Conservation (phyloP, 2,329 filamentous ascomycete genomes). For the Fusarium pininemorale region DNA sequence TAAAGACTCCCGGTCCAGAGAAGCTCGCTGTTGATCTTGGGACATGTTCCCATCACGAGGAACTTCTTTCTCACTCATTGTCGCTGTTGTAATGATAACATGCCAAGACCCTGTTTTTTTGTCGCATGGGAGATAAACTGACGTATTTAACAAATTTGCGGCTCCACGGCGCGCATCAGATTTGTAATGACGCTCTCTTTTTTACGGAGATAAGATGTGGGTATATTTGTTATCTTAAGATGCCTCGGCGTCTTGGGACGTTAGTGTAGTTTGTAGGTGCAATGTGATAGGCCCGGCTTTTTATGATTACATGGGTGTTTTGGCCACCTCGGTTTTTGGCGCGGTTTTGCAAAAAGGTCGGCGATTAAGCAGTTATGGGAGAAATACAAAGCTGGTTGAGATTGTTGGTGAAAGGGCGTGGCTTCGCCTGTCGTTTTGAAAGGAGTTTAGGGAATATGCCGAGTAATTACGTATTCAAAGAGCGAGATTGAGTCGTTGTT, state of each 20-base stretch:
- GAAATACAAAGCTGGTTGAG: not conserved
- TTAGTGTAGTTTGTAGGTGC: not conserved
- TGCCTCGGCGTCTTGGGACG: slow-evolving; percentile 5
- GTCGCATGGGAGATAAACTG: not conserved
- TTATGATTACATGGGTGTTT: not conserved
- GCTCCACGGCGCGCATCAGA: slow-evolving; percentile 10
- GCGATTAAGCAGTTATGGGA: not conserved
- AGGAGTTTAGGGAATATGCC: not conserved
- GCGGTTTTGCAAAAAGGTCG: not conserved
- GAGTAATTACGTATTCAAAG: not conserved
- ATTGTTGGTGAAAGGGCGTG: not conserved
- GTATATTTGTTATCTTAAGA: not conserved
- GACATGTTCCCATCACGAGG: not conserved
- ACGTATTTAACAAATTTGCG: slow-evolving; percentile 6
- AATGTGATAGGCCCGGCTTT: not conserved
- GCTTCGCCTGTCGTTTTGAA: not conserved
- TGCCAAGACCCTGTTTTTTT: not conserved
- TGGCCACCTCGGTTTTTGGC: not conserved
- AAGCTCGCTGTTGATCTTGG: not conserved
- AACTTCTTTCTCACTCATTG: not conserved
- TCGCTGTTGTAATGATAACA: not conserved
- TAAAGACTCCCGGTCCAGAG: not conserved
- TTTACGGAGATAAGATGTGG: slow-evolving; percentile 21
- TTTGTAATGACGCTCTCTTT: slow-evolving; percentile 21
- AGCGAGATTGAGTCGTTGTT: not conserved